These are phyloP conservation scores for Verruconis gallopava DNA, from an alignment of 2,329 filamentous ascomycete species.

Conservation along the genomic window DNA sequence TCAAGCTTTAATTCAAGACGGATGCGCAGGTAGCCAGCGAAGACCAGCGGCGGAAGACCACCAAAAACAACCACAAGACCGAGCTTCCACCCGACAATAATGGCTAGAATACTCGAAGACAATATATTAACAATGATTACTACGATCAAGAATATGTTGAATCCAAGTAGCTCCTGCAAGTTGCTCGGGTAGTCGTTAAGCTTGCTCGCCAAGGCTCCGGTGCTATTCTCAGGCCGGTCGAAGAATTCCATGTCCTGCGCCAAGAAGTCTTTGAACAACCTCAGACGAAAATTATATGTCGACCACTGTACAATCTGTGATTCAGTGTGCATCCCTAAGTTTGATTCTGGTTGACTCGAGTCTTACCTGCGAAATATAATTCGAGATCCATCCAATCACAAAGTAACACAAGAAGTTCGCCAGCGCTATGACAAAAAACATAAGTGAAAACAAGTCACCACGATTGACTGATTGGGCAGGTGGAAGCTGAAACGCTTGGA, in stretches of 20 bases:
- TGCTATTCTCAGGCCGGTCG: slow-evolving; percentile 28
- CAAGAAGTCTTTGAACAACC: slow-evolving; percentile 22
- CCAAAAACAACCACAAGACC: slow-evolving; percentile 33
- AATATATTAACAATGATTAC: slow-evolving; percentile 34
- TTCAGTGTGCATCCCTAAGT: slow-evolving; percentile 49
- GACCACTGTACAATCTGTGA: slow-evolving; percentile 49
- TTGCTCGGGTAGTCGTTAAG: slow-evolving; percentile 37
- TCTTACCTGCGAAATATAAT: background rate
- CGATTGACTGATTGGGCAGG: slow-evolving; percentile 32
- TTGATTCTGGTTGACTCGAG: slow-evolving; percentile 51
- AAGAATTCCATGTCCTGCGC: slow-evolving; percentile 43
- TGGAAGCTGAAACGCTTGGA: slow-evolving; percentile 41
- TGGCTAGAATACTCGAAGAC: slow-evolving; percentile 34
- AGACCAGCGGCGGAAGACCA: slow-evolving; percentile 35
- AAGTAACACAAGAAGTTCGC: slow-evolving; percentile 34
- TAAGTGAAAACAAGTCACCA: slow-evolving; percentile 30
- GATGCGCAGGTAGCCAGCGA: slow-evolving; percentile 33
- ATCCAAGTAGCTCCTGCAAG: slow-evolving; percentile 35
- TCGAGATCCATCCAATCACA: slow-evolving; percentile 15
- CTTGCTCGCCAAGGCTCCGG: slow-evolving; percentile 32
- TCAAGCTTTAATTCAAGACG: slow-evolving; percentile 37
- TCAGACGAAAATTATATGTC: slow-evolving; percentile 17
- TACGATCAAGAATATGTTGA: slow-evolving; percentile 38
- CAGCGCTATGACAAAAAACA: slow-evolving; percentile 42
- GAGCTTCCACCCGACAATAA: slow-evolving; percentile 38